A percentile compares a stretch with the other conserved stretches of the same genome.
Conservation (phyloP, 192 early-diverging fungal species). For the Mortierella hygrophila region DNA sequence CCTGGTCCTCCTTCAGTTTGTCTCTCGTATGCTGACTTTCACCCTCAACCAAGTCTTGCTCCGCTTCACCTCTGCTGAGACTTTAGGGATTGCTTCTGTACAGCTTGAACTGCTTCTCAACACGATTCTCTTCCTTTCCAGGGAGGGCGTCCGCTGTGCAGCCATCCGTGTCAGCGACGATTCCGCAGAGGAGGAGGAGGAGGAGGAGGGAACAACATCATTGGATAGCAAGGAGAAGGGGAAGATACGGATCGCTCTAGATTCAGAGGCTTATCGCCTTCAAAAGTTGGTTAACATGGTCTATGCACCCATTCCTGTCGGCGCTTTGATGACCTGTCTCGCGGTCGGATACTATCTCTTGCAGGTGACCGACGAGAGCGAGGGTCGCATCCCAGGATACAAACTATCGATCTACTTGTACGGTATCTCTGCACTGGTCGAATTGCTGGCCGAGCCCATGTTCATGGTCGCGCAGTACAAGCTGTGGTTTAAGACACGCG, state of each 20-base stretch:
- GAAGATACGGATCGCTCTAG: not conserved
- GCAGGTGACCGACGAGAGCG: conserved; percentile 42
- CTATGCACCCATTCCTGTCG: conserved; percentile 75
- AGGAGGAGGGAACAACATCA: conserved; percentile 31
- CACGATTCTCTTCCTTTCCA: conserved; percentile 93
- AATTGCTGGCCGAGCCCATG: conserved; percentile 89
- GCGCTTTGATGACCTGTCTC: conserved; percentile 68
- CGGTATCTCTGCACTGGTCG: conserved; percentile 80
- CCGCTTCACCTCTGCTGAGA: conserved; percentile 75
- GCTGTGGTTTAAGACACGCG: conserved; percentile 83
- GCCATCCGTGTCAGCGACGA: conserved; percentile 69
- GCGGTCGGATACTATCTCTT: conserved; percentile 67
- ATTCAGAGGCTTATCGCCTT: conserved; percentile 36
- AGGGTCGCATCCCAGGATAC: conserved; percentile 61
- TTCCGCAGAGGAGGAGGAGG: not conserved
- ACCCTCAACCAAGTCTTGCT: conserved; percentile 82
- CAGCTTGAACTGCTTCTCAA: conserved; percentile 88
- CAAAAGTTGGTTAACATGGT: conserved; percentile 81
- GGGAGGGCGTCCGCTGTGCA: conserved; percentile 83
- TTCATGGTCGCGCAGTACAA: conserved; percentile 79
- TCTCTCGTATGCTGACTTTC: conserved; percentile 85
- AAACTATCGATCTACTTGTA: conserved; percentile 72
- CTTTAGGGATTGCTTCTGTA: conserved; percentile 87
- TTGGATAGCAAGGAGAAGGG: not conserved
- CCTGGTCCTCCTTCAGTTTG: conserved; percentile 80